Evolutionary conservation across 1,139 yeast species (phyloP).

Genomic region (Meyerozyma athensensis): DNA sequence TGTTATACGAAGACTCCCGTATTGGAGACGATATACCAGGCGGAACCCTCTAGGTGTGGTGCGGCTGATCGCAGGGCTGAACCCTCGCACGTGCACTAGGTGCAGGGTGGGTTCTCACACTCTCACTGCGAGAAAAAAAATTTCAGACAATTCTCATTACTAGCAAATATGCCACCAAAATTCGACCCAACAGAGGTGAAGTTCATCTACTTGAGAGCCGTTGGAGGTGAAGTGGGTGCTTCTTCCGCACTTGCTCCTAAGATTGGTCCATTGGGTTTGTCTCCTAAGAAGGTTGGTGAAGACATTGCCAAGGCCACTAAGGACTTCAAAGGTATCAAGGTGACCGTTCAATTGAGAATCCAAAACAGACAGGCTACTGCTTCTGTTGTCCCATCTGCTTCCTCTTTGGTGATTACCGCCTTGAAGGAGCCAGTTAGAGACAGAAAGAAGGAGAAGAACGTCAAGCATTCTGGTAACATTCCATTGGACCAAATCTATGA

Average conservation of each 20-base stretch:
- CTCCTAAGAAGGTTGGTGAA: conserved; percentile 99
- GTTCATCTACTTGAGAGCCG: conserved; percentile 98
- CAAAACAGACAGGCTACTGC: conserved; percentile 99
- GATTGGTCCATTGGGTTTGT: conserved; percentile 99
- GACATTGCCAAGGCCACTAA: conserved; percentile 99
- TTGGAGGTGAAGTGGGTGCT: conserved; percentile 99
- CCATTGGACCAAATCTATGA: conserved; percentile 95
- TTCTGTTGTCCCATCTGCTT: conserved; percentile 99
- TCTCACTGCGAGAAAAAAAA: conserved; percentile 3
- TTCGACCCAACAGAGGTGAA: conserved; percentile 98
- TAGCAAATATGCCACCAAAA: conserved; percentile 80
- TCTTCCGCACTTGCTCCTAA: conserved; percentile 99
- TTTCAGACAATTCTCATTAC: conserved; percentile 6
- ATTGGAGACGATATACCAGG: conserved; percentile 53
- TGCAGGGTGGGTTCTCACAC: background rate
- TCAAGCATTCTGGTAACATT: conserved; percentile 99
- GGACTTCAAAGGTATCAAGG: conserved; percentile 98
- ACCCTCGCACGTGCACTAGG: background rate
- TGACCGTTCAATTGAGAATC: conserved; percentile 96
- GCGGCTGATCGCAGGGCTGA: background rate
- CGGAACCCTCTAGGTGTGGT: conserved; percentile 35
- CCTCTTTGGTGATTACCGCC: conserved; percentile 98
- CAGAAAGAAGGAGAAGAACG: conserved; percentile 99
- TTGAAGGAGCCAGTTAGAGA: conserved; percentile 99
- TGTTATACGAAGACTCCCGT: conserved; percentile 37